phyloP scores from a whole-genome alignment of 2,329 filamentous ascomycete species.

The Penicillium sp. region DNA sequence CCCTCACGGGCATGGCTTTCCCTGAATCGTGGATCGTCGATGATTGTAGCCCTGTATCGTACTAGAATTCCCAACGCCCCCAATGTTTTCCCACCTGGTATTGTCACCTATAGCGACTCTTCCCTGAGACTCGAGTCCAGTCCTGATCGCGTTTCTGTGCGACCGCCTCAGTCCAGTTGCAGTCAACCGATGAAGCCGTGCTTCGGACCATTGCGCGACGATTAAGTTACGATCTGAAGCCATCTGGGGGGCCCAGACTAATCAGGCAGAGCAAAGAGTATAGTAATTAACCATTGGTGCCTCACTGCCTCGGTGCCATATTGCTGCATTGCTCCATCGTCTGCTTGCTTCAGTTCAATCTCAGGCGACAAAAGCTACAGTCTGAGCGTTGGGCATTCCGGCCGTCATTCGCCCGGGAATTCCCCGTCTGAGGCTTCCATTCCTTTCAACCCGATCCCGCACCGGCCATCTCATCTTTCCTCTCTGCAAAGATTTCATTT shows the following conservation, averaged over 20 bases:
- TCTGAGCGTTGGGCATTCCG: constrained; percentile 5
- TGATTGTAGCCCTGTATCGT: not conserved
- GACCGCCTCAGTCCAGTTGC: constrained; percentile 1
- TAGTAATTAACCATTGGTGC: not conserved
- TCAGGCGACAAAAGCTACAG: not conserved
- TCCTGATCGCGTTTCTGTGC: constrained; percentile 4
- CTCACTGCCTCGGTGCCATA: not conserved
- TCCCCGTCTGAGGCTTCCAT: constrained; percentile 1
- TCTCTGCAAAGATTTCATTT: not conserved
- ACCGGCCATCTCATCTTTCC: not conserved
- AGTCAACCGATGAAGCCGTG: constrained; percentile 5
- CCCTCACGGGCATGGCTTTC: not conserved
- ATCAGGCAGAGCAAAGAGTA: not conserved
- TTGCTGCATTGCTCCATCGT: not conserved
- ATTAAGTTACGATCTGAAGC: not conserved
- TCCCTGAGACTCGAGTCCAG: not conserved
- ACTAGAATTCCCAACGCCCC: not conserved
- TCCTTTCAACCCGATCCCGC: not conserved
- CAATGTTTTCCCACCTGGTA: not conserved
- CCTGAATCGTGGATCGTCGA: not conserved
- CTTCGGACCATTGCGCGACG: not conserved
- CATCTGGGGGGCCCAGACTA: not conserved
- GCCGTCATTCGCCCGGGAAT: not conserved
- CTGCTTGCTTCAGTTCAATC: not conserved
- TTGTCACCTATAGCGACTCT: not conserved